Percentiles rank a stretch among this genome's conserved stretches.
Evolutionary conservation across 768 basidiomycete species (phyloP).

Genomic region (Strobilomyces confusus): DNA sequence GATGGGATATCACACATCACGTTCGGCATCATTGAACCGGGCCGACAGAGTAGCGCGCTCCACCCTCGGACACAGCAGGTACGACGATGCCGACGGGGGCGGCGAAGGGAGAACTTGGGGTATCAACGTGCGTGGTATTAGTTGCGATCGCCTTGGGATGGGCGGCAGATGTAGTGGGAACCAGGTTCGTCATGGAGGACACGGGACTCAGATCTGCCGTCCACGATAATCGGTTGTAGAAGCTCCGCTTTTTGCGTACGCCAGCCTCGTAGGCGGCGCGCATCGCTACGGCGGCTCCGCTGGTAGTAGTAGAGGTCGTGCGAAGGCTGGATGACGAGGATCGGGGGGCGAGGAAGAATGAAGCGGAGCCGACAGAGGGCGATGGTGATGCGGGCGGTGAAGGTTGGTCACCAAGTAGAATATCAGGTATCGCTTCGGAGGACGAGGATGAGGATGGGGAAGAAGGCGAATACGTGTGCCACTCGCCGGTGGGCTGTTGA

Average conservation of each 20-base stretch:
- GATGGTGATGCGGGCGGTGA: constrained; percentile 29
- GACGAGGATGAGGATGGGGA: constrained; percentile 30
- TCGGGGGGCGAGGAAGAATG: constrained; percentile 24
- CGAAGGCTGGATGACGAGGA: constrained; percentile 31
- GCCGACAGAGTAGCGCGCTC: neutral
- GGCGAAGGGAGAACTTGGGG: neutral
- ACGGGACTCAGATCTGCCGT: constrained; percentile 22
- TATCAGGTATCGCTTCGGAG: constrained; percentile 26
- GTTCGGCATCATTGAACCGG: constrained; percentile 15
- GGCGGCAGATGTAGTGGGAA: neutral
- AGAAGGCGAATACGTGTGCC: constrained; percentile 28
- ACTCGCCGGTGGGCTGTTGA: constrained; percentile 20
- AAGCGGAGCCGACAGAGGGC: constrained; percentile 26
- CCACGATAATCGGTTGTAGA: constrained; percentile 29
- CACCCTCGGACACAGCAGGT: constrained; percentile 1
- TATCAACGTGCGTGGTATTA: constrained; percentile 7
- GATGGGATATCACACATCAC: neutral
- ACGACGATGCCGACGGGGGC: constrained; percentile 7
- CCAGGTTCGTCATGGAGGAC: constrained; percentile 20
- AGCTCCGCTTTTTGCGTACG: constrained; percentile 33
- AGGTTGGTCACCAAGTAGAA: constrained; percentile 13
- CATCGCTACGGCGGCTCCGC: constrained; percentile 24
- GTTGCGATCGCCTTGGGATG: constrained; percentile 20
- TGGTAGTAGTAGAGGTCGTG: constrained; percentile 14
- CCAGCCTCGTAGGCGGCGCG: constrained; percentile 32